Evolutionary conservation across 163 green algal genomes (phyloP).

Genomic region (Chlamydomonas reinhardtii): DNA sequence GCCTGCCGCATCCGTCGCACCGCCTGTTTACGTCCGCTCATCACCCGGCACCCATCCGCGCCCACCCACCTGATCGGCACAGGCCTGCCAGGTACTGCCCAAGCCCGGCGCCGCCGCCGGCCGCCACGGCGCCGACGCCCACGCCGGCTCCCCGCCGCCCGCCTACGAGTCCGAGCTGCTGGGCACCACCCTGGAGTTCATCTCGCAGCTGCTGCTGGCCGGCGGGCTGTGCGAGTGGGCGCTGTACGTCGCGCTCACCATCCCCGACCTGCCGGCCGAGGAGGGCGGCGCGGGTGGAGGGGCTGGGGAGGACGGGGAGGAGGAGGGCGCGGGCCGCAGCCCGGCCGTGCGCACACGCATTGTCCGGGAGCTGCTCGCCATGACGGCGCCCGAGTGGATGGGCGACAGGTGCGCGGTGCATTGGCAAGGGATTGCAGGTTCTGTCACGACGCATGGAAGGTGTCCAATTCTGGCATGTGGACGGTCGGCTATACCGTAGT

Average conservation of each 20-base stretch:
- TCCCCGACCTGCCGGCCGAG: conserved; percentile 57
- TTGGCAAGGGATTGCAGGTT: too few species aligned
- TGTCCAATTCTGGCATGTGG: too few species aligned
- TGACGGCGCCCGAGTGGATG: conserved; percentile 66
- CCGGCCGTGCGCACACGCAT: conserved; percentile 44
- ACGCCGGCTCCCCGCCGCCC: neutral
- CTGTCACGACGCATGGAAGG: too few species aligned
- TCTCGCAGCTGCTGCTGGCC: conserved; percentile 74
- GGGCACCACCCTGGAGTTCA: conserved; percentile 56
- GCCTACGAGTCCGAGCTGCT: conserved; percentile 38
- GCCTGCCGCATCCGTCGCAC: too few species aligned
- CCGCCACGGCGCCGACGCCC: neutral
- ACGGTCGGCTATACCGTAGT: too few species aligned
- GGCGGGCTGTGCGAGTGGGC: conserved; percentile 78
- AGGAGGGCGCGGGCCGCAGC: neutral
- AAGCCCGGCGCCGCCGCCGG: neutral
- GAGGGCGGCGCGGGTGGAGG: neutral
- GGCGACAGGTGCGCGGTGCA: conserved; percentile 25
- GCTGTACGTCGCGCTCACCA: conserved; percentile 79
- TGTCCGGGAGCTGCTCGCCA: conserved; percentile 63
- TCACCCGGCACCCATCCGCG: too few species aligned
- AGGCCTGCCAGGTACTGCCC: conserved; percentile 28
- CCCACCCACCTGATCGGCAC: too few species aligned
- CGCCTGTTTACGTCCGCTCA: too few species aligned
- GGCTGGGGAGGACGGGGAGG: too few species aligned